Evolutionary conservation across 2,329 filamentous ascomycete species (phyloP).

Genomic region (Colletotrichum spinosum): DNA sequence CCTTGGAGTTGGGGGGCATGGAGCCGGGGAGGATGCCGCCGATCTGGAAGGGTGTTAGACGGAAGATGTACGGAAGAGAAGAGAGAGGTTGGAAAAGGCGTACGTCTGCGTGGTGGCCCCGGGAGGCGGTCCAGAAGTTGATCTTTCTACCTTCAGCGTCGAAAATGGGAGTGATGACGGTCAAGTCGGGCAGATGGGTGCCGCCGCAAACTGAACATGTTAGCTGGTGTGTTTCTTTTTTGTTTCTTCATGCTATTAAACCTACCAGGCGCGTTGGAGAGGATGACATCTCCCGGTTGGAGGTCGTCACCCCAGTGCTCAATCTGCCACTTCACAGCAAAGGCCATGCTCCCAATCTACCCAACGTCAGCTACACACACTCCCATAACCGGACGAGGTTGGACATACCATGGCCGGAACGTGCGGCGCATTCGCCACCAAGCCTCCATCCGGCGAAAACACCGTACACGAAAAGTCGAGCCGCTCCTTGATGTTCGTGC

Average conservation of each 20-base stretch:
- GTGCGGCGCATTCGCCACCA: slow-evolving; percentile 82
- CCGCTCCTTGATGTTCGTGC: slow-evolving; percentile 83
- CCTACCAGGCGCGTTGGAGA: slow-evolving; percentile 45
- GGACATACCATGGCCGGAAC: slow-evolving; percentile 71
- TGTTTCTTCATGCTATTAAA: too few species aligned
- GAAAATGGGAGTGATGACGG: slow-evolving; percentile 51
- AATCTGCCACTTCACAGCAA: slow-evolving; percentile 76
- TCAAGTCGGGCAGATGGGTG: slow-evolving; percentile 53
- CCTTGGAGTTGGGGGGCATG: slow-evolving; percentile 82
- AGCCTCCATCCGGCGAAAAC: slow-evolving; percentile 78
- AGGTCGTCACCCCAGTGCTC: slow-evolving; percentile 66
- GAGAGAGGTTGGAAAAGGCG: neutral
- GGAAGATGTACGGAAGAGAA: too few species aligned
- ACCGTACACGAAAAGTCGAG: slow-evolving; percentile 86
- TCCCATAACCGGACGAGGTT: accelerated
- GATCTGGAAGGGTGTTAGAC: slow-evolving; percentile 48
- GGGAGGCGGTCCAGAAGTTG: slow-evolving; percentile 68
- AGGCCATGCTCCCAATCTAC: slow-evolving; percentile 82
- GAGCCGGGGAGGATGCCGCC: slow-evolving; percentile 85
- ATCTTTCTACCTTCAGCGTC: slow-evolving; percentile 53
- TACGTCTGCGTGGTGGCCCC: slow-evolving; percentile 79
- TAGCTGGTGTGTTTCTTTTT: neutral
- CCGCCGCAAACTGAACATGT: slow-evolving; percentile 47
- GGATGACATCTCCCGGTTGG: slow-evolving; percentile 49
- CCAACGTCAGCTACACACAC: neutral